Base-by-base conservation (phyloP, 805 yeast species). In the Ogataea sp. region DNA sequence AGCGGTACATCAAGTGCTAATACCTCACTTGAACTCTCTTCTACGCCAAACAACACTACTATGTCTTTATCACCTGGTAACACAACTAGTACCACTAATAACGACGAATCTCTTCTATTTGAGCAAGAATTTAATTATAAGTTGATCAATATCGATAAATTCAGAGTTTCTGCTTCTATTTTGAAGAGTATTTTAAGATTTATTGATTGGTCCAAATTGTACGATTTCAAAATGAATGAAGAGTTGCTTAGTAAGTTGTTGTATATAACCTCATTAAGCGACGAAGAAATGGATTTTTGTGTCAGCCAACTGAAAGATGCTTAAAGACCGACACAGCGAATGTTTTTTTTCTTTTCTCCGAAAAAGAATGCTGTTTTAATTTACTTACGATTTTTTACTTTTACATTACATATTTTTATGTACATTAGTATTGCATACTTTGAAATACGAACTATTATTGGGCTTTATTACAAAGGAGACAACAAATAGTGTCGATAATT, bases 121-220 rank as follows among this genome's bases (percentile, higher is more conserved):
- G n/a, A n/a, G n/a, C n/a, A n/a, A 5, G 32, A 26, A 26, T 8
- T 20, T 9, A 8, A 20, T 10, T 70, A 65, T 38, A 64, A 61
- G 40, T 48, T 84, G 38, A 71, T 90, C 45, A 88, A 89, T 55
- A 80, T 89, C 53, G 78, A 83, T 36, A 82, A 87, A 47, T 84
- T 83, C 60, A 70, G 81, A 44, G 78, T 81, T 3, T 71, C 86
- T 8, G 87, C 95, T 4, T 75, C 76, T 43, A 78, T 87, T 36
- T 86, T 86, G 28, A 82, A 83, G 55, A 76, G 80, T 9, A 71
- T 89, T 40, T 72, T 87, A 29, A 84, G 83, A 52, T 75, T 83
- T 51, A 85, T 89, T 37, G 95, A 86, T 52, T 86, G 96, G 88
- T 78, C 95, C 0, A 70, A 70, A 35, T 68, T 81, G 42, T 89